Conservation (phyloP, 1,139 yeast species). For the Magnusiomyces tetraspermus region DNA sequence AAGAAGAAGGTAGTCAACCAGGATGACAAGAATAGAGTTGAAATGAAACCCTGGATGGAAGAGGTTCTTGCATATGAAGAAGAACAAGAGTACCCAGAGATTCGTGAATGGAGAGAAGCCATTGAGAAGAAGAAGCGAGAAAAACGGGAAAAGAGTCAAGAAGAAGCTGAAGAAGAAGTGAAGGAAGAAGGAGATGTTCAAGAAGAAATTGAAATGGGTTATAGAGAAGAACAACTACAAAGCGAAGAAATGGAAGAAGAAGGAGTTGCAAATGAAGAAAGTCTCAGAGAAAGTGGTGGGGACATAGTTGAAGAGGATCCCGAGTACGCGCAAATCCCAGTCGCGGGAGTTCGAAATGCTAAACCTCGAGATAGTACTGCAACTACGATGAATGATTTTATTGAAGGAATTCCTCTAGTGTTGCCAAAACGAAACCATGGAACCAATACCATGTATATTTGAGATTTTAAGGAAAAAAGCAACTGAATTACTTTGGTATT, state of each 20-base stretch:
- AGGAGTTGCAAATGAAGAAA: too few relatives aligned
- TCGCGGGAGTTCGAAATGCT: background rate
- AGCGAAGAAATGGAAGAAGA: too few relatives aligned
- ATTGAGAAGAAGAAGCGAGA: background rate
- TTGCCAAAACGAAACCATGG: background rate
- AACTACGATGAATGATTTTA: background rate
- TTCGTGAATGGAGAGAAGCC: background rate
- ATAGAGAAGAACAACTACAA: background rate
- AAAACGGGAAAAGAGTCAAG: background rate
- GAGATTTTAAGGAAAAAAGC: background rate
- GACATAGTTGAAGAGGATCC: too few relatives aligned
- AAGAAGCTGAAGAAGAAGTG: background rate
- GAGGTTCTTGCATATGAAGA: slow-evolving; percentile 22
- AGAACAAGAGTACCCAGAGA: background rate
- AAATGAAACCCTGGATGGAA: slow-evolving; percentile 28
- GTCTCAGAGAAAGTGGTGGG: too few relatives aligned
- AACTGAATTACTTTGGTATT: too few relatives aligned
- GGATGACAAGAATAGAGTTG: slow-evolving; percentile 24
- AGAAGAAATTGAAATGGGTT: background rate
- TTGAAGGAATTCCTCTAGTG: background rate
- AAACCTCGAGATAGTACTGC: background rate
- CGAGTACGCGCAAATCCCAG: background rate
- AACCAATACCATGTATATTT: background rate
- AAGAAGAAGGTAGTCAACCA: slow-evolving; percentile 9
- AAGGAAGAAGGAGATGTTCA: background rate